Evolutionary conservation across 1,284 basidiomycete species (phyloP).

Genomic region (Mycena citricolor): DNA sequence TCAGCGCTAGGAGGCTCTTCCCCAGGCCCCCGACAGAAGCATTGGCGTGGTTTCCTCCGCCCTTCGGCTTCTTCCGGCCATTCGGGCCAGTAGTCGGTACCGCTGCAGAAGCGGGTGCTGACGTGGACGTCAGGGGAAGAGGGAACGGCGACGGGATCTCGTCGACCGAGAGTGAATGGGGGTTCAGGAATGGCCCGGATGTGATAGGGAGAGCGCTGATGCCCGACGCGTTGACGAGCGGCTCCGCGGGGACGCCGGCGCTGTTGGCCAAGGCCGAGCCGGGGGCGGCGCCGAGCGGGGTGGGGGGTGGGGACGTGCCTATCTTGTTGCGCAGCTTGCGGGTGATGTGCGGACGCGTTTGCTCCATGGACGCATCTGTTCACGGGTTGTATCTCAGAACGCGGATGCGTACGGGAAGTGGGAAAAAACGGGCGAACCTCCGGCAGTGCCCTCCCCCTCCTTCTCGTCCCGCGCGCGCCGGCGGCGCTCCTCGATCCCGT

Average conservation of each 20-base stretch:
- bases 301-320: conserved; percentile 62
- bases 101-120: conserved; percentile 35
- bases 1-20: conserved; percentile 58
- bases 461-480: conserved; percentile 61
- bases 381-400: no score
- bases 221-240: no score
- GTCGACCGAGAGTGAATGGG: conserved; percentile 76
- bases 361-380: conserved; percentile 69
- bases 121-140: conserved; percentile 62
- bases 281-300: conserved; percentile 46
- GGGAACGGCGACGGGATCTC: conserved; percentile 82
- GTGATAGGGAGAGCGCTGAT: conserved; percentile 54
- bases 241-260: conserved; percentile 30
- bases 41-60: conserved; percentile 51
- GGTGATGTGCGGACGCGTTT: conserved; percentile 75
- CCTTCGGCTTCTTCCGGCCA: conserved; percentile 56
- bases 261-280: conserved; percentile 36
- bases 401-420: no score
- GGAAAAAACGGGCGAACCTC: conserved; percentile 14
- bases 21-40: conserved; percentile 60
- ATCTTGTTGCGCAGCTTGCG: conserved; percentile 78
- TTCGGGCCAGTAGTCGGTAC: conserved; percentile 32
- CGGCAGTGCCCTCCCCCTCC: conserved; percentile 23
- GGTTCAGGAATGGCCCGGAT: conserved; percentile 68
- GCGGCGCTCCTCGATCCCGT: conserved; percentile 78